Base-by-base conservation (phyloP, 2,329 filamentous ascomycete species). In the Lachnellula hyalina region DNA sequence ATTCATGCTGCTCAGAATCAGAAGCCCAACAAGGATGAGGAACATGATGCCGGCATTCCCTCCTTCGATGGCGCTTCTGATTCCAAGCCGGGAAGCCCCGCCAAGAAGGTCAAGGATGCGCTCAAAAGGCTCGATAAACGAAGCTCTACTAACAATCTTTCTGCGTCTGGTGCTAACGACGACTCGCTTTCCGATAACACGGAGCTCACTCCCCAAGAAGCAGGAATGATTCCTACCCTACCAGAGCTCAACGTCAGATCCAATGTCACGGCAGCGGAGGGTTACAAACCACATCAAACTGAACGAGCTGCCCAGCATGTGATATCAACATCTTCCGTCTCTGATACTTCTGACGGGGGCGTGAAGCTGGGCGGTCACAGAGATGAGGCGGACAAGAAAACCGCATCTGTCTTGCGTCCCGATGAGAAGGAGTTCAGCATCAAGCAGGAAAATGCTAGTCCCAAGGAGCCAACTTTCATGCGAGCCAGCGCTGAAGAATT, bases 1-100 rank as follows among this genome's bases (percentile, higher is more conserved):
- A 35, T 50, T 12, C 49, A 57, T 23, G 52, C 46, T 7, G 40
- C 46, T 11, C 49, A 51, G 35, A 42, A 28, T 32, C 14, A 44
- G 21, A 9, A 6, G 41, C 4, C 21, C 23, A 9, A 40, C 40
- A 25, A 35, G 47, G 40, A 14, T 6, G 28, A 32, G 38, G 23
- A 25, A 11, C 32, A 40, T 6, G 42, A 36, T 21, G n/a, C 32
- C 7, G 42, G 40, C n/a, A 25, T 47, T 19, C 25, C n/a, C 17
- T 46, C 50, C 2, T 35, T 36, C 2, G 41, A 47, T 32, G 44
- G 44, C 28, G 21, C 44, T 12, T 47, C 44, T 15, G 44, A 47
- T 32, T 47, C 44, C 21, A 47, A 47, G 23, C 44, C 44, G 9
- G 28, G 28, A 32, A 32, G 28, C 21, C 23, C 28, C 5, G 15